These are phyloP conservation scores for Xylaria sp. DNA, from an alignment of 2,329 filamentous ascomycete genomes.

Conservation along the genomic window DNA sequence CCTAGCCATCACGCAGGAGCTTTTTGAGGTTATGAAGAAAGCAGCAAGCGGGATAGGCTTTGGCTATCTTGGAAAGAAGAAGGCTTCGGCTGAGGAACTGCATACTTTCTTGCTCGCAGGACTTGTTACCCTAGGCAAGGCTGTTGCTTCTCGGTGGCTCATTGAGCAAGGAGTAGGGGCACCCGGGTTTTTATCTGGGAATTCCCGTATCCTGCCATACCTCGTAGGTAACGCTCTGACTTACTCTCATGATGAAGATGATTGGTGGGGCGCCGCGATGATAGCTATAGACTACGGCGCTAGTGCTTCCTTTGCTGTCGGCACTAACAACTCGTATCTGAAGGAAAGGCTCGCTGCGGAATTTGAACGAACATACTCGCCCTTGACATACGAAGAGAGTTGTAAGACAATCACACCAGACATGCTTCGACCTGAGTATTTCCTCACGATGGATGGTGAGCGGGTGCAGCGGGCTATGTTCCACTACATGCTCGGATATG, in stretches of 20 bases:
- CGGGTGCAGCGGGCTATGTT: background rate
- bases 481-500: slow-evolving; percentile 6
- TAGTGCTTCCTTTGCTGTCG: background rate
- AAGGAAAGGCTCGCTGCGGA: background rate
- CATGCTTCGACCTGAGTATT: slow-evolving; percentile 7
- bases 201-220: background rate
- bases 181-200: background rate
- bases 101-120: background rate
- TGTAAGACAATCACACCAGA: background rate
- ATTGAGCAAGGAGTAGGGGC: background rate
- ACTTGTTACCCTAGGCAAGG: background rate
- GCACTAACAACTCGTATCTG: background rate
- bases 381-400: background rate
- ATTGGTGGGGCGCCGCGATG: background rate
- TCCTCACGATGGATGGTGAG: background rate
- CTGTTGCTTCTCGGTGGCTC: background rate
- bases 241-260: background rate
- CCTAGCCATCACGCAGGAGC: background rate
- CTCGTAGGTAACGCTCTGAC: background rate
- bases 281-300: background rate
- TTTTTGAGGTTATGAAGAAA: background rate
- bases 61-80: background rate
- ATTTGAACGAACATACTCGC: background rate
- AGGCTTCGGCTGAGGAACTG: background rate
- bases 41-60: background rate